Base-by-base conservation (phyloP, 352 stramenopile species). In the Aphanomyces invadans region DNA sequence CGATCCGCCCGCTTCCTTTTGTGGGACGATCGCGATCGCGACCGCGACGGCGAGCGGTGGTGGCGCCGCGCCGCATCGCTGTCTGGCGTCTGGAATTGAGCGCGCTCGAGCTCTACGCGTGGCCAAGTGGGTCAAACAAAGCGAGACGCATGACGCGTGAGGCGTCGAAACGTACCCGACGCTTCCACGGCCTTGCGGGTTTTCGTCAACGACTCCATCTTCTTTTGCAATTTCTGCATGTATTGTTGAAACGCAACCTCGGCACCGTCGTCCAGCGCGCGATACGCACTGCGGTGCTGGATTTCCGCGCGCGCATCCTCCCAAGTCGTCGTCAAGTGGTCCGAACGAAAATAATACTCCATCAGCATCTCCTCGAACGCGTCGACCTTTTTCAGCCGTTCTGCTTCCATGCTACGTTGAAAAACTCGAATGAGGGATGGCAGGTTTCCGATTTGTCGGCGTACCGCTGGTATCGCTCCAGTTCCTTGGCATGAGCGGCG, bases 1-100 rank as follows among this genome's bases (percentile, higher is more conserved):
- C 59, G 86, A 89, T n/a, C 84, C 74, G 45, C 83, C 70, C 42
- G 80, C 76, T 25, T 86, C 74, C 2, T 81, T 61, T 25, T 71
- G 71, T 33, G 60, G 56, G 39, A 75, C 31, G 42, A 59, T 31
- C 10, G 5, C 46, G 60, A 67, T 28, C 2, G 11, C 33, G 32
- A 73, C 11, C 53, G 73, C 1, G 74, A 70, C 31, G 70, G 70
- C 10, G n/a, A n/a, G n/a, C n/a, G n/a, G n/a, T n/a, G n/a, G n/a
- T n/a, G n/a, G n/a, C n/a, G 73, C 32, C 39, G 66, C 10, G 2
- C 19, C 17, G 76, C 73, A 0, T 76, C 69, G 0, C 78, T 56
- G n/a, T 81, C 69, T 55, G 73, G 57, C 21, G 82, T 44, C 29
- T 86, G 62, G n/a, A 71, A 51, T 55, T 82, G 73, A 17, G 81